Percentiles rank a stretch among this genome's conserved stretches.
Conservation (phyloP, 345 rosid species). For the Reutealis trisperma region DNA sequence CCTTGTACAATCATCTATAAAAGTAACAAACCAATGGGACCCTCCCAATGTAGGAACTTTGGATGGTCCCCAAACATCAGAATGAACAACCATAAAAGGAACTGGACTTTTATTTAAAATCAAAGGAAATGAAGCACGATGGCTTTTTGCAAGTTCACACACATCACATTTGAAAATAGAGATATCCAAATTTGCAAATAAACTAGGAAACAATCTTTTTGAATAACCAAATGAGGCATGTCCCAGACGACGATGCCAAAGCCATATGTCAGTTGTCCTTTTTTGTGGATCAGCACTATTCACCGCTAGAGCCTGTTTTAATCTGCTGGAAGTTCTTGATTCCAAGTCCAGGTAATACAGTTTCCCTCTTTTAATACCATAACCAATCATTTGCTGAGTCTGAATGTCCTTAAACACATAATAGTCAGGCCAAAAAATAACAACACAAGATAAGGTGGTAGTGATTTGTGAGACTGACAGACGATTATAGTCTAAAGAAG, state of each 20-base stretch:
- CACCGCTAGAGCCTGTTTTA: no score
- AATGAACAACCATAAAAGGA: background rate
- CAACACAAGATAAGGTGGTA: background rate
- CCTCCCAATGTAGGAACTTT: background rate
- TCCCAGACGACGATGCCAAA: background rate
- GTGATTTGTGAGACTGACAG: background rate
- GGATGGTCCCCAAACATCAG: background rate
- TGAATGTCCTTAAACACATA: background rate
- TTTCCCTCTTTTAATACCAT: background rate
- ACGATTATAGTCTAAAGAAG: background rate
- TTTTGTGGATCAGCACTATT: no score
- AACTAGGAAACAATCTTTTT: background rate
- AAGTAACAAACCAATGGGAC: background rate
- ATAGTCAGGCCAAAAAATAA: background rate
- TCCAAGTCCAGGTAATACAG: no score
- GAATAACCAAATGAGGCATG: background rate
- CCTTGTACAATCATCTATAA: background rate
- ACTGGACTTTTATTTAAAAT: background rate
- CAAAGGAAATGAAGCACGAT: background rate
- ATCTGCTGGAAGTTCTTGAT: no score
- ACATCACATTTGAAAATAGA: background rate
- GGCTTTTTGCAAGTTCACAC: background rate
- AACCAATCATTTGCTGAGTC: background rate
- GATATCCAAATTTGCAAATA: background rate
- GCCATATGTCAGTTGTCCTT: no score